phyloP scores from a whole-genome alignment of 1,139 yeast genomes.

The Diutina rugosa region DNA sequence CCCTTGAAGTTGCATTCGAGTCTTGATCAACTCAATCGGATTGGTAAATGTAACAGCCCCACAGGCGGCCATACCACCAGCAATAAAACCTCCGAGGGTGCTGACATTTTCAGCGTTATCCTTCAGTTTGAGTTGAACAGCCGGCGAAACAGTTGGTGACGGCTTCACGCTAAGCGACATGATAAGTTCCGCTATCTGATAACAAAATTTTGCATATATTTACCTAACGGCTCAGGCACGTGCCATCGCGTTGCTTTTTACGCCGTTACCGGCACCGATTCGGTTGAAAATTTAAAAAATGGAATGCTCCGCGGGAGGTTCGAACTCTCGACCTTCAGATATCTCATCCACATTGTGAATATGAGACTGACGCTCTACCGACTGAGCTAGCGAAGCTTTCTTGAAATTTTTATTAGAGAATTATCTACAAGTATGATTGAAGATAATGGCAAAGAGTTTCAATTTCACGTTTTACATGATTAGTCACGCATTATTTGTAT shows the following conservation, averaged over 20 bases:
- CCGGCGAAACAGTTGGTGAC: not conserved
- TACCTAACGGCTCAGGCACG: not conserved
- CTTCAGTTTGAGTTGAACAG: not conserved
- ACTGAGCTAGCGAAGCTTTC: slow-evolving; percentile 2
- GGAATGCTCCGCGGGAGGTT: slow-evolving; percentile 2
- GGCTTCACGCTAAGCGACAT: not conserved
- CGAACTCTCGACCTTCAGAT: slow-evolving; percentile 3
- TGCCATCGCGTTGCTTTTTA: not conserved
- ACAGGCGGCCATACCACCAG: slow-evolving; percentile 95
- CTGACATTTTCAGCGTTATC: slow-evolving; percentile 29
- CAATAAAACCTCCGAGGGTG: slow-evolving; percentile 70
- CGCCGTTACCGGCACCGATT: not conserved
- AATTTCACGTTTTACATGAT: too few species aligned
- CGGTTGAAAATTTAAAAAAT: not conserved
- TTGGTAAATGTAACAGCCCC: slow-evolving; percentile 96
- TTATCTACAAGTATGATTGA: too few species aligned
- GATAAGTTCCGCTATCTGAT: not conserved
- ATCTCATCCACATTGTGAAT: not conserved
- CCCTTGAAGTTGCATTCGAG: slow-evolving; percentile 94
- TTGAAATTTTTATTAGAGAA: not conserved
- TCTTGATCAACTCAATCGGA: slow-evolving; percentile 88
- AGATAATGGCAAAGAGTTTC: too few species aligned
- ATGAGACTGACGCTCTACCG: slow-evolving; percentile 3
- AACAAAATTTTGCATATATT: not conserved
- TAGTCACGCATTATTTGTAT: too few species aligned